Conservation (phyloP, 257 asterid genomes). For the Apocynum venetum region DNA sequence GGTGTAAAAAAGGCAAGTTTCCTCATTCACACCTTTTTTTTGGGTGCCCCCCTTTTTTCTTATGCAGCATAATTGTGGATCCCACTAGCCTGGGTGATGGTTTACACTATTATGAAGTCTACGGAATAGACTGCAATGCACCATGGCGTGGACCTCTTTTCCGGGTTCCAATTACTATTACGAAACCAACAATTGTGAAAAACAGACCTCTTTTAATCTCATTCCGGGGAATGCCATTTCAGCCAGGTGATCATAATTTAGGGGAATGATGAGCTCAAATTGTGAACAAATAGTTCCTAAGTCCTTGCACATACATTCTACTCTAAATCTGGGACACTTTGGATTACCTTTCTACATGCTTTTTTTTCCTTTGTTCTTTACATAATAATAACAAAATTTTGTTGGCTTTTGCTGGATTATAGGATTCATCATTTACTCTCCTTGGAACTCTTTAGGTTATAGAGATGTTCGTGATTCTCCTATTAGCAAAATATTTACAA, state of each 20-base stretch:
- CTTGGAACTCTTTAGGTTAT: neutral
- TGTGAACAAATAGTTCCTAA: neutral
- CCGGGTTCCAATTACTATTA: constrained; percentile 86
- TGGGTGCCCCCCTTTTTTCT: constrained; percentile 18
- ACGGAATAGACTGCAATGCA: constrained; percentile 73
- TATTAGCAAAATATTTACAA: neutral
- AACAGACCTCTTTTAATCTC: constrained; percentile 62
- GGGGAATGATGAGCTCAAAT: neutral
- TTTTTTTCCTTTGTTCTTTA: neutral
- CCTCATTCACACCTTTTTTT: neutral
- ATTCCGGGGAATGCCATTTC: constrained; percentile 66
- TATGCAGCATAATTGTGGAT: constrained; percentile 82
- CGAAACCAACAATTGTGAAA: constrained; percentile 68
- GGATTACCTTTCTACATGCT: neutral
- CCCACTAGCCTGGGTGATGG: constrained; percentile 77
- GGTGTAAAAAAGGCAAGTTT: constrained; percentile 16
- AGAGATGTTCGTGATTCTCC: neutral
- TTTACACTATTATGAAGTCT: constrained; percentile 90
- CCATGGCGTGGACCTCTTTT: constrained; percentile 99
- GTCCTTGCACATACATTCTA: neutral
- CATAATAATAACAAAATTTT: neutral
- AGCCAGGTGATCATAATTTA: constrained; percentile 56
- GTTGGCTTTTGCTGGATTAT: neutral
- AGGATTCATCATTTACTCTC: neutral
- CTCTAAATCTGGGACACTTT: neutral